Evolutionary conservation across 2,329 filamentous ascomycete species (phyloP).

Genomic region (Alternaria dauci): DNA sequence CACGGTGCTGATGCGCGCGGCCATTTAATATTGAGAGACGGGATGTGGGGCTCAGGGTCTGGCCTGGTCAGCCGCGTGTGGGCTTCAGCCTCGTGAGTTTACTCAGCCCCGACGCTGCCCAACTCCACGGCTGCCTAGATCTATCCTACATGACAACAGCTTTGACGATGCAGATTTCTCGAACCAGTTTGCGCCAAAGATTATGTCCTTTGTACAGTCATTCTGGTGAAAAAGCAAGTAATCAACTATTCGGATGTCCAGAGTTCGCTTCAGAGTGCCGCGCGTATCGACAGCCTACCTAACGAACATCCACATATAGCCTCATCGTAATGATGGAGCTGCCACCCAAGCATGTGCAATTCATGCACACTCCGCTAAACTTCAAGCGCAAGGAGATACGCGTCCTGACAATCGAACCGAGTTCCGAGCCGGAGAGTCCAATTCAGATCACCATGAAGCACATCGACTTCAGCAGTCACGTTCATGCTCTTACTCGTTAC

Average conservation of each 20-base stretch:
- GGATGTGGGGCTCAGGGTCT: neutral
- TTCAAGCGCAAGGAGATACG: neutral
- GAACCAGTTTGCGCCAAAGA: neutral
- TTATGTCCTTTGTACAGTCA: neutral
- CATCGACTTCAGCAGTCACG: neutral
- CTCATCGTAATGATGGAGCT: neutral
- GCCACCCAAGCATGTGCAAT: neutral
- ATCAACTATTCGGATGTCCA: neutral
- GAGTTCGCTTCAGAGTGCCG: neutral
- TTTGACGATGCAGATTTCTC: neutral
- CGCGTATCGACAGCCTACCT: no score
- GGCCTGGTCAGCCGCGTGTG: neutral
- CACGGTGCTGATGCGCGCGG: no score
- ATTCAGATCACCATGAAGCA: neutral
- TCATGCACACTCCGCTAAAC: neutral
- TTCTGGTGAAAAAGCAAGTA: neutral
- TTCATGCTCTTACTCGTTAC: accelerated
- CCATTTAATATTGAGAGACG: no score
- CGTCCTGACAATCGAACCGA: neutral
- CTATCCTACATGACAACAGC: no score
- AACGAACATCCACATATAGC: neutral
- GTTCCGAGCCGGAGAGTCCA: neutral
- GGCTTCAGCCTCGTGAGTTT: neutral
- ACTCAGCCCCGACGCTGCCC: neutral
- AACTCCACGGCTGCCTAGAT: neutral